A percentile compares a stretch with the other conserved stretches of the same genome.
Conservation (phyloP, 2,329 filamentous ascomycete genomes). For the Talaromyces sp. region DNA sequence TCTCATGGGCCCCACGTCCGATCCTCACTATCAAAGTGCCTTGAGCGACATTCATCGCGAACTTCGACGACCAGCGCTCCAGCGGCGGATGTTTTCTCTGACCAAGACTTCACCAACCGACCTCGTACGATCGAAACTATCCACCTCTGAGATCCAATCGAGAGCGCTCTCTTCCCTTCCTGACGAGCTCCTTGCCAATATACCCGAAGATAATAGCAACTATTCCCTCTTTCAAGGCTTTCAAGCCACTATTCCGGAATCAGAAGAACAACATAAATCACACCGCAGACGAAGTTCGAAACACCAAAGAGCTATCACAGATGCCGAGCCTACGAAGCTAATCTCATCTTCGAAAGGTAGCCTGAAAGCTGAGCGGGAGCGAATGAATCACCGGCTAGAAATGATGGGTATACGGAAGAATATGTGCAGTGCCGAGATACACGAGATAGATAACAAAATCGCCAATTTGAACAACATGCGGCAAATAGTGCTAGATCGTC, state of each 20-base stretch:
- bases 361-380: conserved; percentile 74
- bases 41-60: conserved; percentile 88
- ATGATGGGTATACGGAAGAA: conserved; percentile 91
- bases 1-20: conserved; percentile 67
- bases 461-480: conserved; percentile 90
- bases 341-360: conserved; percentile 64
- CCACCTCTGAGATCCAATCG: conserved; percentile 87
- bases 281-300: conserved; percentile 66
- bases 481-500: conserved; percentile 79
- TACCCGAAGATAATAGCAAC: conserved; percentile 77
- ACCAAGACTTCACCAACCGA: conserved; percentile 90
- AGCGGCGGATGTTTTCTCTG: conserved; percentile 87
- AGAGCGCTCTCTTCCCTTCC: conserved; percentile 83
- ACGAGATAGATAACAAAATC: conserved; percentile 95
- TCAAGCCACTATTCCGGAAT: conserved; percentile 79
- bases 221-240: conserved; percentile 98
- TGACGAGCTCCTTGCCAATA: conserved; percentile 83
- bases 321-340: conserved; percentile 54
- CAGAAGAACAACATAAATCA: conserved; percentile 63
- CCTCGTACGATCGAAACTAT: conserved; percentile 85
- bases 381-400: conserved; percentile 79
- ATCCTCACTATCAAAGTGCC: conserved; percentile 75
- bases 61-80: conserved; percentile 74
- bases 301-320: conserved; percentile 68
- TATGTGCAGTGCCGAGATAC: conserved; percentile 94